phyloP scores from a whole-genome alignment of 202 grass and related monocot genomes.

The Cymbopogon flexuosus region DNA sequence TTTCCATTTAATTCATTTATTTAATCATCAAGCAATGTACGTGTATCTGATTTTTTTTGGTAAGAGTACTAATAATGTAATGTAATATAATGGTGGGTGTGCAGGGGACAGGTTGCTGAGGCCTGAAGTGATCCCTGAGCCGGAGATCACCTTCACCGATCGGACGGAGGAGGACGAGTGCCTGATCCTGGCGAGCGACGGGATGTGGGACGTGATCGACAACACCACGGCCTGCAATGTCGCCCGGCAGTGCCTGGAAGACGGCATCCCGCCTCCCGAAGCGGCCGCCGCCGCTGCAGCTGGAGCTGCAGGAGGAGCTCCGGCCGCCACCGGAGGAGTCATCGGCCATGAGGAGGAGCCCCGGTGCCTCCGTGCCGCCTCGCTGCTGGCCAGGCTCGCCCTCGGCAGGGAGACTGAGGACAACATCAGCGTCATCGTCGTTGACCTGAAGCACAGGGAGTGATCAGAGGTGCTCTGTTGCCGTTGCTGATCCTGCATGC shows the following conservation, averaged over 20 bases:
- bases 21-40: neutral
- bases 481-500: too few relatives aligned
- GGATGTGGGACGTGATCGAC: slow-evolving; percentile 69
- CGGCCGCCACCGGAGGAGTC: neutral
- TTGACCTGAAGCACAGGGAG: slow-evolving; percentile 28
- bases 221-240: slow-evolving; percentile 59
- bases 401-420: slow-evolving; percentile 20
- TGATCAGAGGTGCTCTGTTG: neutral
- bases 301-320: neutral
- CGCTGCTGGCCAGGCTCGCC: slow-evolving; percentile 38
- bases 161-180: slow-evolving; percentile 48
- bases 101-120: slow-evolving; percentile 67
- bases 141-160: slow-evolving; percentile 48
- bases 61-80: too few relatives aligned
- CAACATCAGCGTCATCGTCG: slow-evolving; percentile 37
- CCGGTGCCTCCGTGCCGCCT: slow-evolving; percentile 20
- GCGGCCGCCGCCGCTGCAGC: neutral
- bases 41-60: neutral
- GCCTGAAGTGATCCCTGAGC: slow-evolving; percentile 66
- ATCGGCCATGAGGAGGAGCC: neutral
- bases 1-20: neutral
- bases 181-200: slow-evolving; percentile 75
- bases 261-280: slow-evolving; percentile 20
- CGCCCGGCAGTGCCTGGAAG: slow-evolving; percentile 49
- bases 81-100: neutral